Conservation (phyloP, 2,329 filamentous ascomycete species). For the Penicillium sp. region DNA sequence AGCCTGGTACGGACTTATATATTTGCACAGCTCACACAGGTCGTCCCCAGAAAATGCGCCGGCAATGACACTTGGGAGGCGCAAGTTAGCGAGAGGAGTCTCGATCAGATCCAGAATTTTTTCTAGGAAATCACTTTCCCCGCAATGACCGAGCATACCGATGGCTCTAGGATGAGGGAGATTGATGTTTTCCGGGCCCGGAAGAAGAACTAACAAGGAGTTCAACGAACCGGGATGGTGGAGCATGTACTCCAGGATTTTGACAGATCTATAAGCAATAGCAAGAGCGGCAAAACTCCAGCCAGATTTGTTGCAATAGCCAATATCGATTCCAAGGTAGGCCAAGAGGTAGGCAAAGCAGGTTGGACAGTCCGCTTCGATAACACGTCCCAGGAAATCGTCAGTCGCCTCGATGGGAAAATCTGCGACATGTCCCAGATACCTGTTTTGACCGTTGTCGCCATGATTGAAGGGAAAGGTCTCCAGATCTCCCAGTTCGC, state of each 20-base stretch:
- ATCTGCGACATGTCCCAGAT: background rate
- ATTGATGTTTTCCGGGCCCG: background rate
- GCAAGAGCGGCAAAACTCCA: slow-evolving; percentile 18
- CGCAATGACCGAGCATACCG: background rate
- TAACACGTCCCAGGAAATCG: background rate
- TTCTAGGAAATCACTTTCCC: background rate
- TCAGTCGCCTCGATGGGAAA: slow-evolving; percentile 6
- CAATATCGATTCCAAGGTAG: background rate
- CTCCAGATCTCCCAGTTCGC: background rate
- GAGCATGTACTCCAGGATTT: slow-evolving; percentile 11
- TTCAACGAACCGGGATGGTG: background rate
- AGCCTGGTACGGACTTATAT: background rate
- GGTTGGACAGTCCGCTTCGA: slow-evolving; percentile 13
- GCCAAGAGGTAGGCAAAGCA: slow-evolving; percentile 15
- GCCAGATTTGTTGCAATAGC: slow-evolving; percentile 15
- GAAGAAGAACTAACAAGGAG: background rate
- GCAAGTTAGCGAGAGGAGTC: background rate
- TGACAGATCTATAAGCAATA: background rate
- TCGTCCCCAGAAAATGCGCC: background rate
- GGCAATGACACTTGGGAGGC: background rate
- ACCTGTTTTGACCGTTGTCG: background rate
- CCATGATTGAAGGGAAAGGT: background rate
- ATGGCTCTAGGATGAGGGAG: background rate
- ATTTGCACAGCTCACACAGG: background rate
- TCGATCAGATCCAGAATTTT: background rate